Conservation (phyloP, 2,329 filamentous ascomycete genomes). For the Colletotrichum cuscutae region DNA sequence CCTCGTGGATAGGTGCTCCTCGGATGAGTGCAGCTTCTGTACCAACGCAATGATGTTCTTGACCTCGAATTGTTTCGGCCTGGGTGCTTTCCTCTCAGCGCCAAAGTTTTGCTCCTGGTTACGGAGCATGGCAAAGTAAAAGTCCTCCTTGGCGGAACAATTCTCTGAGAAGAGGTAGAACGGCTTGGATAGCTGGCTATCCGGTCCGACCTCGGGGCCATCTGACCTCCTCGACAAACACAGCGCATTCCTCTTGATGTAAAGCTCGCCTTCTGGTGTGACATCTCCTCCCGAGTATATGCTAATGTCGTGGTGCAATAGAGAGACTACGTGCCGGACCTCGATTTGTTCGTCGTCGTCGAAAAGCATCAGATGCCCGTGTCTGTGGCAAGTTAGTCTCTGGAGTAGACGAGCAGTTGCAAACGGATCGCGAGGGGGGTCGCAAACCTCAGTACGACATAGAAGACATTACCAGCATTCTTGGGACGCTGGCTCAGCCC, state of each 20-base stretch:
- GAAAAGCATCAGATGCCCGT: constrained; percentile 97
- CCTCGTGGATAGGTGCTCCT: constrained; percentile 88
- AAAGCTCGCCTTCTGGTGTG: constrained; percentile 92
- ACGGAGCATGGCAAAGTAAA: constrained; percentile 91
- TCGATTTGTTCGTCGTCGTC: constrained; percentile 96
- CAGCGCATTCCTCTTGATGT: constrained; percentile 93
- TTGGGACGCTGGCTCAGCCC: constrained; percentile 64
- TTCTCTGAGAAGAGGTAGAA: constrained; percentile 97
- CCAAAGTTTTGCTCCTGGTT: constrained; percentile 80
- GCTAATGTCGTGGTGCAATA: constrained; percentile 86
- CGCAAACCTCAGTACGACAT: constrained; percentile 83
- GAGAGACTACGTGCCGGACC: constrained; percentile 93
- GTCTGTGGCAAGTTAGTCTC: constrained; percentile 61
- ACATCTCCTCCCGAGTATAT: constrained; percentile 82
- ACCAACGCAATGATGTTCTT: constrained; percentile 90
- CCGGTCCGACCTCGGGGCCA: constrained; percentile 63
- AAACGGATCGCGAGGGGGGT: background rate
- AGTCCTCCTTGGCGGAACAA: constrained; percentile 96
- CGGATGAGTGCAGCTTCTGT: constrained; percentile 88
- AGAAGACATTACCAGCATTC: constrained; percentile 88
- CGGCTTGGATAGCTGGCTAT: constrained; percentile 74
- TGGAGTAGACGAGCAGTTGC: background rate
- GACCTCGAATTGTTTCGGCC: constrained; percentile 81
- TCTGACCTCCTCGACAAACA: constrained; percentile 76
- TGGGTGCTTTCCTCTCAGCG: constrained; percentile 68